Conservation (phyloP, 179 eudicot species). For the Beta corolliflora region DNA sequence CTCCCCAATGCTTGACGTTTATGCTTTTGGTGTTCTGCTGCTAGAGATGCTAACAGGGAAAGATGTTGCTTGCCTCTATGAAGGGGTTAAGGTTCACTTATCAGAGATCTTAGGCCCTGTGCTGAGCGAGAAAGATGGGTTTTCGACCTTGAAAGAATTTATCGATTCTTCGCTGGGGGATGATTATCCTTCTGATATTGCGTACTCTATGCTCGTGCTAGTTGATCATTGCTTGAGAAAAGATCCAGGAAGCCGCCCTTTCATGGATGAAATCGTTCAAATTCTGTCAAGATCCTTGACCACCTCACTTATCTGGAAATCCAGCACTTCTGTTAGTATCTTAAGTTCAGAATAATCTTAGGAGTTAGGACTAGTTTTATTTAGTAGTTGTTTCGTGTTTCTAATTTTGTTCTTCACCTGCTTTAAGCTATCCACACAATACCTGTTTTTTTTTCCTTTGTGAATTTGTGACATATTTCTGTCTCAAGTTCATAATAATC, state of each 20-base stretch:
- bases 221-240: constrained; percentile 43
- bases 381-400: not conserved
- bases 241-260: constrained; percentile 45
- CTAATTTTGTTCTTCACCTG: not conserved
- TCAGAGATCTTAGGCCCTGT: constrained; percentile 37
- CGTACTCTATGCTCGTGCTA: constrained; percentile 30
- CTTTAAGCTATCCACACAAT: no score
- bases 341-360: constrained; percentile 17
- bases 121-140: constrained; percentile 26
- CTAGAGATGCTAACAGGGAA: constrained; percentile 70
- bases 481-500: no score
- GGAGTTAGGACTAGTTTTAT: not conserved
- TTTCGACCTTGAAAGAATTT: constrained; percentile 25
- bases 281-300: constrained; percentile 37
- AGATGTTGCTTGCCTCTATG: constrained; percentile 42
- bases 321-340: constrained; percentile 27
- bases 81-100: constrained; percentile 29
- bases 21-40: constrained; percentile 74
- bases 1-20: constrained; percentile 74
- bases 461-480: no score
- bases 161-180: constrained; percentile 41
- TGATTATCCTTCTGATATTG: constrained; percentile 35
- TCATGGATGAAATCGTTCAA: constrained; percentile 41
- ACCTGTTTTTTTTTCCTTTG: no score
- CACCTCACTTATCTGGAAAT: constrained; percentile 38